A percentile compares a stretch with the other conserved stretches of the same genome.
Conservation (phyloP, 345 rosid genomes). For the Euphorbia pulcherrima region DNA sequence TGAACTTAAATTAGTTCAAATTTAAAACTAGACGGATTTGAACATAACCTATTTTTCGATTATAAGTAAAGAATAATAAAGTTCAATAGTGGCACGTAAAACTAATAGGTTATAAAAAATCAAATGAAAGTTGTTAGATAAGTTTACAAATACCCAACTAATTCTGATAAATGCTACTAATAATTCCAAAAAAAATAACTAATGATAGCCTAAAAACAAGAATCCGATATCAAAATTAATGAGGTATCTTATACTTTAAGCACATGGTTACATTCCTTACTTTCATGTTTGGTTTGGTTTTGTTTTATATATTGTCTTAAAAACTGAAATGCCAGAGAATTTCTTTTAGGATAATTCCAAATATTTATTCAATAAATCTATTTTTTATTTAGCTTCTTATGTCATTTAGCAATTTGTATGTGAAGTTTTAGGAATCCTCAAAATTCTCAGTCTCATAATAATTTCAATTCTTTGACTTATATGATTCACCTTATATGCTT, state of each 20-base stretch:
- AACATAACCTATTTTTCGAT: no score
- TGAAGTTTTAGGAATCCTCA: conserved; percentile 54
- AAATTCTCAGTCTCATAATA: conserved; percentile 29
- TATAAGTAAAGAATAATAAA: no score
- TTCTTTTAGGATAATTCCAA: conserved; percentile 39
- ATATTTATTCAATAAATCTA: conserved; percentile 14
- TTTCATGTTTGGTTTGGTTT: conserved; percentile 26
- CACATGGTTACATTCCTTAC: conserved; percentile 52
- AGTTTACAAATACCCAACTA: no score
- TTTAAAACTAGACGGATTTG: no score
- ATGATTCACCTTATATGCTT: conserved; percentile 42
- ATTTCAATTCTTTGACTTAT: conserved; percentile 38
- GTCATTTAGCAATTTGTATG: conserved; percentile 60
- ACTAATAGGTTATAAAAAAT: no score
- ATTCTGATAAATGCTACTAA: no score
- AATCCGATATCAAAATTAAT: not conserved
- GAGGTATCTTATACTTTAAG: conserved; percentile 35
- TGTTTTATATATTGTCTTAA: conserved; percentile 42
- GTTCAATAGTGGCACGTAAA: no score
- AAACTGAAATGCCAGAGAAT: conserved; percentile 36
- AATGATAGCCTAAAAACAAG: not conserved
- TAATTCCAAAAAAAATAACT: not conserved
- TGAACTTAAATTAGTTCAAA: no score
- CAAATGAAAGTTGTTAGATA: no score
- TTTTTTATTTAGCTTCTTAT: conserved; percentile 19